These are phyloP conservation scores for Stemphylium beticola DNA, from an alignment of 2,329 filamentous ascomycete species.

Conservation along the genomic window DNA sequence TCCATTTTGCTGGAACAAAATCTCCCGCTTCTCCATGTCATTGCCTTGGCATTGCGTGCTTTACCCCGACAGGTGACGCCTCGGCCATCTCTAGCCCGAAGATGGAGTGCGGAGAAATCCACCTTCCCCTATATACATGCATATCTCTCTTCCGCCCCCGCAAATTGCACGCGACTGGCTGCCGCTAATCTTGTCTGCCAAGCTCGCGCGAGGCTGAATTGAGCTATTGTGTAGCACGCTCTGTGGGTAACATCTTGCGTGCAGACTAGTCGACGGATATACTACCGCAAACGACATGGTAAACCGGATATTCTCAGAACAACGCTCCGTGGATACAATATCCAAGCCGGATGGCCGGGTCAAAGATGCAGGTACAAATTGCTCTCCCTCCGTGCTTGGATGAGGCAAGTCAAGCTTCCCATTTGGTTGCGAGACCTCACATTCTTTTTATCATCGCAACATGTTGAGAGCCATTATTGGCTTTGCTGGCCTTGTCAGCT, in stretches of 20 bases:
- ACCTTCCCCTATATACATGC: slow-evolving; percentile 2
- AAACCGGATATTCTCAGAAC: slow-evolving; percentile 15
- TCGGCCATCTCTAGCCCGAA: slow-evolving; percentile 21
- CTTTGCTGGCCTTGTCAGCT: slow-evolving; percentile 24
- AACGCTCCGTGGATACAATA: neutral
- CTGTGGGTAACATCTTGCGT: slow-evolving; percentile 18
- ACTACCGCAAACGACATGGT: slow-evolving; percentile 23
- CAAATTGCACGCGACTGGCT: slow-evolving; percentile 6
- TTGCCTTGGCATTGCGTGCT: neutral
- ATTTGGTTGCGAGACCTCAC: slow-evolving; percentile 3
- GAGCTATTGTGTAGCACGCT: slow-evolving; percentile 12
- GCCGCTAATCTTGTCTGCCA: slow-evolving; percentile 5
- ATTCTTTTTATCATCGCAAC: slow-evolving; percentile 9
- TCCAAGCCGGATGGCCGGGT: slow-evolving; percentile 12
- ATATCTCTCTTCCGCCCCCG: slow-evolving; percentile 19
- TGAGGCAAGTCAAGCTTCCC: neutral
- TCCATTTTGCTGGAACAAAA: neutral
- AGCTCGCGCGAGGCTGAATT: slow-evolving; percentile 9
- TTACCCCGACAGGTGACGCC: neutral
- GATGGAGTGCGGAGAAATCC: slow-evolving; percentile 15
- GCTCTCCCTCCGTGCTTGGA: neutral
- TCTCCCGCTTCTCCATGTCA: too few species aligned
- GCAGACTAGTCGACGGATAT: slow-evolving; percentile 13
- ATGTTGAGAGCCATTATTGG: slow-evolving; percentile 24
- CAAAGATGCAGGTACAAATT: slow-evolving; percentile 18